Base-by-base conservation (phyloP, 352 stramenopile species). In the Globisporangium splendens region DNA sequence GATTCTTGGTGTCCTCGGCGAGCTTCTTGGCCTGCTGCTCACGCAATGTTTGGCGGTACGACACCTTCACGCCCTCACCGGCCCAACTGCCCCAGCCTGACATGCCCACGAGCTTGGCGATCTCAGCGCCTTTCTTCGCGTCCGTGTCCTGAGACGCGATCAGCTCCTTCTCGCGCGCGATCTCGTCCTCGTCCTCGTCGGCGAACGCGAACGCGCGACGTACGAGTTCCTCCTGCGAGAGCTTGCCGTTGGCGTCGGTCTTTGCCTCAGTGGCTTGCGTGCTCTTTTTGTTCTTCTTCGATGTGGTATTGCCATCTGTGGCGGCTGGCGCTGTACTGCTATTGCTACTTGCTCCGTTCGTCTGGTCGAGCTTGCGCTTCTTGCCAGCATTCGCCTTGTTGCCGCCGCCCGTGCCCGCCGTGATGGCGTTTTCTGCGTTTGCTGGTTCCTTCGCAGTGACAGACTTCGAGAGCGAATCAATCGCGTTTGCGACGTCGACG, bases 141-240 rank as follows among this genome's bases (percentile, higher is more conserved):
- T 84, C 59, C 8, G 78, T 75, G 57, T 93, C 85, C 31, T 83
- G 67, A 4, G 69, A 60, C 15, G 85, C 85, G 50, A 93, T 67
- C 44, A 65, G 63, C 24, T 95, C 80, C 70, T 99, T 99, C 75
- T 98, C 94, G 39, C 88, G 82, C 48, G 85, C 72, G 64, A 99
- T 97, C 52, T 98, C 96, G 62, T 98, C 80, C 52, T 98, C 87
- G 51, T 96, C 79, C 13, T 92, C 81, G 35, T 92, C 83, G 0
- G 91, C 86, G 53, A 96, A 95, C 35, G 96, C 96, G 78, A 99
- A 99, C 20, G 96, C 97, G 38, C 87, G 83, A 17, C 83, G 73
- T 20, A 99, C 95, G 11, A 99, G 77, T 62, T 98, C 94, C 56
- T 97, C 92, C 68, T 98, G 91, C 28, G 61, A 88, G 31, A 68